Evolutionary conservation across 202 grass and related monocot species (phyloP), one percentile per base, ranked within the genome.

Genomic region (Zoysia matrella): DNA sequence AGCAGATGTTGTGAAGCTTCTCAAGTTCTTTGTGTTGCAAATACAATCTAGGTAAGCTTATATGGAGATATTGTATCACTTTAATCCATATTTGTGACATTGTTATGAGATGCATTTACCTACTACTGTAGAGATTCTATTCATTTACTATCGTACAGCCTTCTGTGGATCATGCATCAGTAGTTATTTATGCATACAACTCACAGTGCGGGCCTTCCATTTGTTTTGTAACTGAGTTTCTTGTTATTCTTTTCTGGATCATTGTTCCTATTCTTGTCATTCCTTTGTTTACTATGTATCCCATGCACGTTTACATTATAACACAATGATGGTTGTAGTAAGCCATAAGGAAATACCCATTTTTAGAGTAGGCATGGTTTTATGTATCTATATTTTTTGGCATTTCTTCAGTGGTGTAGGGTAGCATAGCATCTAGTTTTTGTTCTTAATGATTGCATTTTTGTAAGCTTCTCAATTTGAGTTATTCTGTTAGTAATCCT

Each of bases 1-100:
- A 57, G 86, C 86, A 15, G 90, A 92, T 85, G 86, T 89, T 55
- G 42, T 91, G 54, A 95, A 98, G 87, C 90, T 98, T 80, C 78
- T 98, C 69, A 91, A 91, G 83, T 91, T 83, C 79, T 88, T 98
- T 43, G 67, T 93, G 52, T 79, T 82, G 40, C 80, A 88, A 81
- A 84, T 87, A 46, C 88, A 93, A 73, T 88, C 86, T 62, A 94
- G 92, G 95, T 98, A 91, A 69, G 60, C 43, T 83, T 14, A 3
- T 70, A 42, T 15, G n/a, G 18, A 83, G 2, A 47, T 16, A 52
- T 83, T 36, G 30, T 36, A 36, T 36, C 30, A 36, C 30, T 36
- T 83, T 88, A 55, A 60, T 14, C 67, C 56, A 36, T 36, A 43
- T 72, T 71, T 71, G 15, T 4, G 18, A 79, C 60, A 16, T 7